These are phyloP conservation scores for Cercospora citrullina DNA, from an alignment of 2,329 filamentous ascomycete species.

Conservation along the genomic window DNA sequence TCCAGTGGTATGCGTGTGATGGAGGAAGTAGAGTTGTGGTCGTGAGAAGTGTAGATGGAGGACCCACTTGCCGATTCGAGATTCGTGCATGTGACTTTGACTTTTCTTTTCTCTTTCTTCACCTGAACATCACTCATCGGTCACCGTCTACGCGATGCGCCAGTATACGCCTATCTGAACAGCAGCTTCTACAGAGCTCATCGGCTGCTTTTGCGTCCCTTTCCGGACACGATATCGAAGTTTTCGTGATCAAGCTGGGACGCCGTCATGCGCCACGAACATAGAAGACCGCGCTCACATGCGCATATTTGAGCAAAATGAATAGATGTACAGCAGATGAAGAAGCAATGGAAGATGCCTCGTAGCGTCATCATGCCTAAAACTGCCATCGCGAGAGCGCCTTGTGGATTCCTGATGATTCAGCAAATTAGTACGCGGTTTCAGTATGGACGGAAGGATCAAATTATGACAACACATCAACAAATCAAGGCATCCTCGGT, in stretches of 20 bases:
- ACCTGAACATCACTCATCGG: background rate
- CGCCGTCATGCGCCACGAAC: no score
- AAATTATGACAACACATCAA: background rate
- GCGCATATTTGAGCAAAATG: no score
- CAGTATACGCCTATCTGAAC: background rate
- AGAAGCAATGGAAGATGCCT: no score
- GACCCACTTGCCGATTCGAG: background rate
- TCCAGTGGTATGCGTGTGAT: background rate
- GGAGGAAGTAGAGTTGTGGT: background rate
- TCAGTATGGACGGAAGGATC: background rate
- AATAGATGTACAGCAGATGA: no score
- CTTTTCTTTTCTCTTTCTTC: background rate
- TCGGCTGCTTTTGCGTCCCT: background rate
- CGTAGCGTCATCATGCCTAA: no score
- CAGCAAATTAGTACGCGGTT: background rate
- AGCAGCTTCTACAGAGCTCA: no score
- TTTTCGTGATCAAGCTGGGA: no score
- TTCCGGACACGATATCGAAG: no score
- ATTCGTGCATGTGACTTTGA: background rate
- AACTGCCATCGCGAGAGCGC: no score
- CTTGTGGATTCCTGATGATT: background rate
- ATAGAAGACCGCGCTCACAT: no score
- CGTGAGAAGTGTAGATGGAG: background rate
- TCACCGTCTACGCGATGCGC: background rate
- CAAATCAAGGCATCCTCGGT: background rate